phyloP scores from a whole-genome alignment of 164 flowering plant genomes.

The Umbilicus rupestris region DNA sequence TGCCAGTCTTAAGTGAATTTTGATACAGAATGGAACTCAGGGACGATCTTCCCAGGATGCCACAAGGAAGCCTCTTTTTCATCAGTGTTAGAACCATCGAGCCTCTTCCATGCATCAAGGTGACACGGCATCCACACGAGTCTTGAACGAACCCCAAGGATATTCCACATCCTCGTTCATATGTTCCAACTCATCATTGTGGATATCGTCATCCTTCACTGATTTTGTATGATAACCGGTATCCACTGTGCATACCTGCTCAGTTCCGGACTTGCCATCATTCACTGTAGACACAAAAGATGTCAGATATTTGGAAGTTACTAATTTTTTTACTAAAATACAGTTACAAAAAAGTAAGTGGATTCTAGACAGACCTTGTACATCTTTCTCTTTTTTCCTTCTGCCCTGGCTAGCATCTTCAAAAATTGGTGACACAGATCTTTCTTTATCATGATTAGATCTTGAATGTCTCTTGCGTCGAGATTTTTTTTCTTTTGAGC shows the following conservation, averaged over 20 bases:
- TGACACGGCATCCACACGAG: background rate
- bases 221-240: background rate
- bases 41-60: background rate
- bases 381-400: background rate
- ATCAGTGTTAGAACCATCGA: background rate
- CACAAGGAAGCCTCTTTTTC: background rate
- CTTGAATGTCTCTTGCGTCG: conserved; percentile 23
- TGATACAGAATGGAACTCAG: conserved; percentile 1
- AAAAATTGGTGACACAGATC: conserved; percentile 1
- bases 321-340: background rate
- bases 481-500: conserved; percentile 13
- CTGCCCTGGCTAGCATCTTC: background rate
- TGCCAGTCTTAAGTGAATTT: background rate
- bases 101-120: background rate
- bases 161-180: conserved; percentile 7
- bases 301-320: background rate
- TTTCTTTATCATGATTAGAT: conserved; percentile 9
- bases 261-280: background rate
- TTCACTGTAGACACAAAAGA: background rate
- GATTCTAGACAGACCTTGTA: background rate
- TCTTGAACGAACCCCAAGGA: background rate
- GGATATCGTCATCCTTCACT: background rate
- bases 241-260: background rate
- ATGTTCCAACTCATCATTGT: conserved; percentile 1
- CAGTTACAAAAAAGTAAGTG: background rate